Evolutionary conservation across 1,284 basidiomycete genomes (phyloP), one percentile per base, ranked within the genome.

Genomic region (Grifola frondosa): DNA sequence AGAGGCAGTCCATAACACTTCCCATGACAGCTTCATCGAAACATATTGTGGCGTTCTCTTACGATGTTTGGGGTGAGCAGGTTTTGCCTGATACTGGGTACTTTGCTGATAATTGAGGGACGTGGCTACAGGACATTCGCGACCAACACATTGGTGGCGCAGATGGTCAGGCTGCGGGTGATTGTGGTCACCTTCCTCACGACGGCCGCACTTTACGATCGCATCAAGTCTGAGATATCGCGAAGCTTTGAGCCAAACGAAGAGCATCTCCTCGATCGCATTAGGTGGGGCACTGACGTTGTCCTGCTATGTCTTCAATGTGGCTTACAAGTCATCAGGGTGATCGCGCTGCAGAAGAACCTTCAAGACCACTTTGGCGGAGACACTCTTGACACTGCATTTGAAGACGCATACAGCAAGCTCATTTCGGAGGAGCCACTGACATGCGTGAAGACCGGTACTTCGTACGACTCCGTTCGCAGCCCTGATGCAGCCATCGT

Each of bases 251-350:
- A 36, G 2, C 13, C 26, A 2, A 38, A 30, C 12, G 44, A 46
- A 6, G 32, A 43, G 26, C 34, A 37, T 1, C 15, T 12, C 12
- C 28, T 25, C 1, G 16, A 19, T 2, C 35, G 40, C 10, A 17
- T 50, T 19, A 46, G 48, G 48, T 43, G n/a, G 7, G 35, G n/a
- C n/a, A n/a, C n/a, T n/a, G n/a, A n/a, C n/a, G n/a, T n/a, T n/a
- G n/a, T n/a, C n/a, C n/a, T 9, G 12, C 17, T 17, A 15, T n/a
- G 48, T 30, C 25, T 46, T 56, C 29, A 32, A 54, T 20, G 46
- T 59, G 22, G 58, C 47, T 2, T 62, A 57, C 47, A 56, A 62
- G 49, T 62, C 10, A 22, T 59, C 24, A 53, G 59, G 39, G 58
- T 60, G 5, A n/a, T n/a, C n/a, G n/a, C n/a, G n/a, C n/a, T n/a